These are phyloP conservation scores for Antitrichia curtipendula DNA, from an alignment of 225 moss, liverwort and hornwort species.

Conservation along the genomic window DNA sequence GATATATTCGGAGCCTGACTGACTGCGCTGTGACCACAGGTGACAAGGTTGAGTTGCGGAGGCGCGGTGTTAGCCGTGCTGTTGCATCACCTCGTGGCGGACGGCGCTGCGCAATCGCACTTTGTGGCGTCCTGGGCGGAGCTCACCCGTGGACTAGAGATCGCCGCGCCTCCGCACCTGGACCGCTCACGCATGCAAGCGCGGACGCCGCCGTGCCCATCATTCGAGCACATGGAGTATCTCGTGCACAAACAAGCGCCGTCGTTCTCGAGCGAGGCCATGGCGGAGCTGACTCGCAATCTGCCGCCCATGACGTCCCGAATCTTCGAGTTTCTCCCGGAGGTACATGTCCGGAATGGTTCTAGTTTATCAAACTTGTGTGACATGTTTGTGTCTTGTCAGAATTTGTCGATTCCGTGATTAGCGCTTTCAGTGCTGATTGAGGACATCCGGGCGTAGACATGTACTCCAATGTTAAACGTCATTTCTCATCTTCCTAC, in stretches of 20 bases:
- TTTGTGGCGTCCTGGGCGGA: slow-evolving; percentile 48
- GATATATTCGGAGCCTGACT: background rate
- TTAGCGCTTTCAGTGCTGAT: background rate
- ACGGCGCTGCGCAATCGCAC: slow-evolving; percentile 26
- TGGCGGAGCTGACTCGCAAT: background rate
- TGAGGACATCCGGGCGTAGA: background rate
- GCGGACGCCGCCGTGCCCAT: slow-evolving; percentile 11
- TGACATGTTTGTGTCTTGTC: background rate
- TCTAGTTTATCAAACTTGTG: background rate
- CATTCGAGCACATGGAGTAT: slow-evolving; percentile 46
- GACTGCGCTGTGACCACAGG: background rate
- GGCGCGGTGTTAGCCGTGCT: slow-evolving; percentile 24
- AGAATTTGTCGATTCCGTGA: background rate
- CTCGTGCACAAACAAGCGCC: background rate
- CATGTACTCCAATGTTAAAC: background rate
- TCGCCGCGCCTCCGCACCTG: slow-evolving; percentile 16
- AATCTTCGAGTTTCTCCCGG: slow-evolving; percentile 33
- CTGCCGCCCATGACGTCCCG: slow-evolving; percentile 29
- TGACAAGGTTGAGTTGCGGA: slow-evolving; percentile 57
- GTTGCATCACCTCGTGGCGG: slow-evolving; percentile 37
- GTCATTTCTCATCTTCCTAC: background rate
- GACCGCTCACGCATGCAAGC: slow-evolving; percentile 39
- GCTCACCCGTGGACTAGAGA: slow-evolving; percentile 16
- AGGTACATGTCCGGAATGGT: background rate
- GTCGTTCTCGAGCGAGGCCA: background rate